These are phyloP conservation scores for Verticillium zaregamsianum DNA, from an alignment of 2,329 filamentous ascomycete genomes.

Conservation along the genomic window DNA sequence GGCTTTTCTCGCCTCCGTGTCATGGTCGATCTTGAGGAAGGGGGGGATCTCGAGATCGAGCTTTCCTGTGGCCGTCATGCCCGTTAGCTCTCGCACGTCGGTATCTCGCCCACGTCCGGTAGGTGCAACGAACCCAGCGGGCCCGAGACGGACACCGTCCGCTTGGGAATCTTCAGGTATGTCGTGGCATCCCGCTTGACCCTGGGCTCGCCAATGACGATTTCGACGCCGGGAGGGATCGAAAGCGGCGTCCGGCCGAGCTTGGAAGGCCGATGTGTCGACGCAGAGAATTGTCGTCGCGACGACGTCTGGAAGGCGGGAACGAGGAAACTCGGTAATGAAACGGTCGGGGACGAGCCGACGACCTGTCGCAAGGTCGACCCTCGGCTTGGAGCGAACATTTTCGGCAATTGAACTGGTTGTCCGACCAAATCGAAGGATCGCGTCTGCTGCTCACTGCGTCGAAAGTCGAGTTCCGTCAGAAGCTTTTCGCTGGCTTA, in stretches of 20 bases:
- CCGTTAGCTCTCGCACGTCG: background rate
- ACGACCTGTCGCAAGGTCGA: constrained; percentile 56
- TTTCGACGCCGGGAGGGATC: constrained; percentile 77
- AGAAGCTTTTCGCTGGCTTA: constrained; percentile 25
- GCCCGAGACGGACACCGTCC: constrained; percentile 71
- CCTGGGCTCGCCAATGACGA: constrained; percentile 63
- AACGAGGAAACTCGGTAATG: constrained; percentile 68
- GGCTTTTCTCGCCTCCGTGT: constrained; percentile 58
- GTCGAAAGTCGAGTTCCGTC: background rate
- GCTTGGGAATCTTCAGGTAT: constrained; percentile 57
- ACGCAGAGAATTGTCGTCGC: constrained; percentile 66
- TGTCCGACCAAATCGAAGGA: background rate
- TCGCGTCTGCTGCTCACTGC: background rate
- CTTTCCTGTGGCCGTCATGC: constrained; percentile 47
- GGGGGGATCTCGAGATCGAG: constrained; percentile 74
- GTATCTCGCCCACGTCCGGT: background rate
- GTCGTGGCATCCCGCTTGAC: constrained; percentile 51
- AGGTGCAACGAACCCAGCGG: constrained; percentile 62
- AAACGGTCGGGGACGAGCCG: constrained; percentile 40
- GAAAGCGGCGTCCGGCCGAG: constrained; percentile 78
- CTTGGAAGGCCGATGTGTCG: constrained; percentile 67
- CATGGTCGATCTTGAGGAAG: constrained; percentile 69
- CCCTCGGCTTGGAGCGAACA: constrained; percentile 62
- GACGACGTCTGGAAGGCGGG: constrained; percentile 58
- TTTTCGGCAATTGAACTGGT: constrained; percentile 23